Base-by-base conservation (phyloP, 2,329 filamentous ascomycete genomes). In the Claviceps sp. region DNA sequence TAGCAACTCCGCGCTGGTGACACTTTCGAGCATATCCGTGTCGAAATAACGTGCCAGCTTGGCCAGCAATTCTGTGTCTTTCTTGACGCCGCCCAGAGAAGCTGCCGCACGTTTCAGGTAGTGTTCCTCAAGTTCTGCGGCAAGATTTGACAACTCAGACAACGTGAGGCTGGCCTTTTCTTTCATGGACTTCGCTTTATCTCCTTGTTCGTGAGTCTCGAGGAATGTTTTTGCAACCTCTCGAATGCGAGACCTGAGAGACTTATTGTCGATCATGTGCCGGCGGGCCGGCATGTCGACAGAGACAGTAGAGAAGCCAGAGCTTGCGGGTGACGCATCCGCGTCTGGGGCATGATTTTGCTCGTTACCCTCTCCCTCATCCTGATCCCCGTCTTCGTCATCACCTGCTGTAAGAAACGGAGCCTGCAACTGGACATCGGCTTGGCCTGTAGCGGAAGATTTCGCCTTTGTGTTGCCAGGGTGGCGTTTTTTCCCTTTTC, bases 1-100 rank as follows among this genome's bases (percentile, higher is more conserved):
- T 50, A 97, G 79, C 36, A 98, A 73, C 65, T 98, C 93, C 47
- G 91, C 90, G 67, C 93, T 98, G 0, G 93, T 98, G 50, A 96
- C 90, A 64, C 89, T 95, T 62, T 95, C 87, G 51, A 95, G 69
- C 1, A 93, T 85, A 67, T 96, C 87, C 0, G 85, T 83, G 61
- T 94, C 85, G 60, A 98, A 98, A 62, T 93, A 90, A 3, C 79
- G 77, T 0, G 89, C 88, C 53, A 98, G 72, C 49, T 77, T 80
- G 36, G 75, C 72, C 67, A 97, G 97, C 0, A 95, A 72, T 2
- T 75, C 70, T 36, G 75, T 72, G 11, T 86, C 88, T 42, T 78
- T 69, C 20, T 55, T 38, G 7, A 43, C 48, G 5, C 44, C 46
- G 4, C 69, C 64, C 11, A 73, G 60, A 44, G 70, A 73, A 5